Percentiles rank a stretch among this genome's conserved stretches.
These are phyloP conservation scores for Vitis hybrid DNA, from an alignment of 177 flowering plant species.

Conservation along the genomic window DNA sequence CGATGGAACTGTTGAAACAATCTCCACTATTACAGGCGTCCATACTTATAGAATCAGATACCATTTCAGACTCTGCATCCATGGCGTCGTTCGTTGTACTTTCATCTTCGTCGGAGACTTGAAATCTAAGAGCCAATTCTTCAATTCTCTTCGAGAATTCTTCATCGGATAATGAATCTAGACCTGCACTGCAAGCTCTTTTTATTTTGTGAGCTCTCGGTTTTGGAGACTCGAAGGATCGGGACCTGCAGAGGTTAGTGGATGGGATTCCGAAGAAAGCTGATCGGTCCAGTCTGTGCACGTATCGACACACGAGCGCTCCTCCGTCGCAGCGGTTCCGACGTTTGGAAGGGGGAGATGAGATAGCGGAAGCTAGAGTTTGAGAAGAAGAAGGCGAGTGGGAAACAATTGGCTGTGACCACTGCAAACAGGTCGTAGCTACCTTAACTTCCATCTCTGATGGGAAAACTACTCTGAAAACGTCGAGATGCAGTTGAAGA, in stretches of 20 bases:
- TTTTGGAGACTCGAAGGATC: constrained; percentile 42
- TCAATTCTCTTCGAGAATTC: constrained; percentile 54
- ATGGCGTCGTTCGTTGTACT: not conserved
- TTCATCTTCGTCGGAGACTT: constrained; percentile 33
- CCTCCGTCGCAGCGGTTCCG: constrained; percentile 19
- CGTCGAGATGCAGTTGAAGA: not conserved
- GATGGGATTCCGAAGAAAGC: constrained; percentile 39
- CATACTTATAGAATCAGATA: constrained; percentile 7
- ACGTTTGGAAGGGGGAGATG: constrained; percentile 34
- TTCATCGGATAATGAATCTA: constrained; percentile 68
- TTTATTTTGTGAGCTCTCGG: constrained; percentile 19
- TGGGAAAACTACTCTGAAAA: not conserved
- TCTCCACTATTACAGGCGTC: not conserved
- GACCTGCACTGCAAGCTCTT: constrained; percentile 50
- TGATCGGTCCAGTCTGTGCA: constrained; percentile 29
- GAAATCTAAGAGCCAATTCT: constrained; percentile 54
- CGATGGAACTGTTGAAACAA: not conserved
- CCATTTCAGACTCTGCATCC: constrained; percentile 18
- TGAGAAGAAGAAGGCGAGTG: constrained; percentile 52
- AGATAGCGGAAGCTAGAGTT: constrained; percentile 41
- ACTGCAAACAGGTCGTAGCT: constrained; percentile 52
- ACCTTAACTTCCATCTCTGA: constrained; percentile 50
- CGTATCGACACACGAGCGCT: constrained; percentile 29
- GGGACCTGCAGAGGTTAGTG: constrained; percentile 36
- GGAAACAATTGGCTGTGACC: constrained; percentile 51